These are phyloP conservation scores for Monotropa hypopitys DNA, from an alignment of 179 eudicot genomes.

Conservation along the genomic window DNA sequence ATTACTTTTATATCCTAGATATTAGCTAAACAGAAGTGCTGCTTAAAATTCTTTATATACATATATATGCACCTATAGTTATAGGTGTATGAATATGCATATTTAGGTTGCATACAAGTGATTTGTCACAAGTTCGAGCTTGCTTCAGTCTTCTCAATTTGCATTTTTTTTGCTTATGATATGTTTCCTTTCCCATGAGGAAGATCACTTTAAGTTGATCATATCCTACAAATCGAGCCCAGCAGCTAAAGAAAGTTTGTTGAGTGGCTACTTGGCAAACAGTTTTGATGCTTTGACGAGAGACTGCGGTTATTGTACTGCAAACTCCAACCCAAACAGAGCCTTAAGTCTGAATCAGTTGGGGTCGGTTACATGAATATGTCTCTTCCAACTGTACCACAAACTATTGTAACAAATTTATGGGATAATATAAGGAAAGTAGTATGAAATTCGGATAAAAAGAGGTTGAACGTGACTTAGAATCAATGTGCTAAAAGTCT, in stretches of 20 bases:
- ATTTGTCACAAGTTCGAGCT: neutral
- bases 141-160: neutral
- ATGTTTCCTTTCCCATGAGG: neutral
- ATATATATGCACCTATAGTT: neutral
- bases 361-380: too few species aligned
- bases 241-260: neutral
- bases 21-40: neutral
- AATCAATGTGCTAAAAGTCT: too few species aligned
- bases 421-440: neutral
- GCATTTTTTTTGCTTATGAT: neutral
- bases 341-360: too few species aligned
- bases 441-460: neutral
- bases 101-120: neutral
- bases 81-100: neutral
- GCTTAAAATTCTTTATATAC: neutral
- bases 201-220: neutral
- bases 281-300: neutral
- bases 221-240: conserved; percentile 1
- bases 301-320: neutral
- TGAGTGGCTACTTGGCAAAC: neutral
- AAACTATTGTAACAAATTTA: neutral
- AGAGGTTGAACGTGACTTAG: neutral
- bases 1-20: neutral
- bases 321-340: too few species aligned
- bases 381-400: too few species aligned